Percentiles rank a stretch among this genome's conserved stretches.
Conservation (phyloP, 139 green algal genomes). For the Microglena sp. region DNA sequence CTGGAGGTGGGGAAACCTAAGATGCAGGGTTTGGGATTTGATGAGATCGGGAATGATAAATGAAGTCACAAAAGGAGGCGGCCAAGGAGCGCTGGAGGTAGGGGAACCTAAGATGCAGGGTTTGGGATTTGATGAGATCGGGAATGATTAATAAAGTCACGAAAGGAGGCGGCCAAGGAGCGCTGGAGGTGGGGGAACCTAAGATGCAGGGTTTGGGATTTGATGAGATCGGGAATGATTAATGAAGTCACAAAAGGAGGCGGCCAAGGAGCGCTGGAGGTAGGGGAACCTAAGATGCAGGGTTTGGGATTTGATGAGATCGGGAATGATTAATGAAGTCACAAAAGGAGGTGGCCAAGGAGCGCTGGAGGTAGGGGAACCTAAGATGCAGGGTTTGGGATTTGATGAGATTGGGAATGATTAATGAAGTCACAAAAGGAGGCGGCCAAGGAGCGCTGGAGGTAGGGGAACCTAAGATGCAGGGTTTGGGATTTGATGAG, state of each 20-base stretch:
- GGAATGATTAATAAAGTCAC: slow-evolving; percentile 81
- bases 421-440: slow-evolving; percentile 76
- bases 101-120: slow-evolving; percentile 23
- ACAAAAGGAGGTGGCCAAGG: slow-evolving; percentile 51
- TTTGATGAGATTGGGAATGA: too few relatives aligned
- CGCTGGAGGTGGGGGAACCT: slow-evolving; percentile 49
- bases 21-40: not conserved
- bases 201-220: not conserved
- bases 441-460: slow-evolving; percentile 48
- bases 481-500: too few relatives aligned
- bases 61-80: slow-evolving; percentile 62
- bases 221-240: not conserved
- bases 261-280: slow-evolving; percentile 51
- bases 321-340: too few relatives aligned
- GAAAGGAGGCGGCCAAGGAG: slow-evolving; percentile 46
- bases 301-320: too few relatives aligned
- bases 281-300: slow-evolving; percentile 26
- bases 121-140: too few relatives aligned
- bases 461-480: slow-evolving; percentile 25
- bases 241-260: slow-evolving; percentile 70
- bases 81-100: slow-evolving; percentile 47
- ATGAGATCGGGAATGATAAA: too few relatives aligned
- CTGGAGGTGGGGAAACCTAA: slow-evolving; percentile 51
- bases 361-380: slow-evolving; percentile 45
- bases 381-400: slow-evolving; percentile 3